These are phyloP conservation scores for Globisporangium emineosum DNA, from an alignment of 352 stramenopile genomes.

Conservation along the genomic window DNA sequence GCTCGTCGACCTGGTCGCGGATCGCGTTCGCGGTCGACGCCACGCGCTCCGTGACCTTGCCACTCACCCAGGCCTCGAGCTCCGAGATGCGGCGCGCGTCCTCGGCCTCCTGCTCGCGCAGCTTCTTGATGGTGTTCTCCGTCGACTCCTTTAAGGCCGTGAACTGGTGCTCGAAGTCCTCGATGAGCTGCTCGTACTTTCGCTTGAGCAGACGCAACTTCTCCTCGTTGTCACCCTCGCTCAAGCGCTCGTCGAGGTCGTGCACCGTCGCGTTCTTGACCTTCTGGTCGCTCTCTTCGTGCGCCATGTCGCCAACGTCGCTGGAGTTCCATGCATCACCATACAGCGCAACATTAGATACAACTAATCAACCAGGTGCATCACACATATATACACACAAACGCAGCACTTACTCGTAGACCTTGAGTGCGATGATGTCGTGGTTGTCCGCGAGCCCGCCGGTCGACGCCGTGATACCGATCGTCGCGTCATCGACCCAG, in stretches of 20 bases:
- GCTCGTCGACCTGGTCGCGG: slow-evolving; percentile 62
- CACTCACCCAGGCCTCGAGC: slow-evolving; percentile 66
- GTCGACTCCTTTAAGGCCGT: slow-evolving; percentile 79
- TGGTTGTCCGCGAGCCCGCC: slow-evolving; percentile 84
- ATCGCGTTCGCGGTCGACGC: slow-evolving; percentile 54
- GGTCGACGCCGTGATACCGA: slow-evolving; percentile 78
- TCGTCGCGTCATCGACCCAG: slow-evolving; percentile 62
- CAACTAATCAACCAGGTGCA: not conserved
- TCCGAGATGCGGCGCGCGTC: slow-evolving; percentile 69
- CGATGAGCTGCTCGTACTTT: slow-evolving; percentile 76
- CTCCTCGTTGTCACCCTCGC: slow-evolving; percentile 48
- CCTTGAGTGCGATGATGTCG: slow-evolving; percentile 66
- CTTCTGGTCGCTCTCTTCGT: slow-evolving; percentile 50
- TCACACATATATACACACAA: not conserved
- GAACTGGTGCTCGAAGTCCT: slow-evolving; percentile 86
- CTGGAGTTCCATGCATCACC: slow-evolving; percentile 24
- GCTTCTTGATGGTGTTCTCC: slow-evolving; percentile 79
- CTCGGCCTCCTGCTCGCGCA: slow-evolving; percentile 63
- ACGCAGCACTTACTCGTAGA: slow-evolving; percentile 65
- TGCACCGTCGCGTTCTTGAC: slow-evolving; percentile 52
- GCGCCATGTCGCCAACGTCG: slow-evolving; percentile 60
- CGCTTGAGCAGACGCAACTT: slow-evolving; percentile 69
- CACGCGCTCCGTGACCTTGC: slow-evolving; percentile 56
- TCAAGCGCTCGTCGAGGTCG: slow-evolving; percentile 46
- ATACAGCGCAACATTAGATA: slow-evolving; percentile 8